A percentile compares a stretch with the other conserved stretches of the same genome.
Conservation (phyloP, 495 filamentous ascomycete species). For the Annulohypoxylon stygium region DNA sequence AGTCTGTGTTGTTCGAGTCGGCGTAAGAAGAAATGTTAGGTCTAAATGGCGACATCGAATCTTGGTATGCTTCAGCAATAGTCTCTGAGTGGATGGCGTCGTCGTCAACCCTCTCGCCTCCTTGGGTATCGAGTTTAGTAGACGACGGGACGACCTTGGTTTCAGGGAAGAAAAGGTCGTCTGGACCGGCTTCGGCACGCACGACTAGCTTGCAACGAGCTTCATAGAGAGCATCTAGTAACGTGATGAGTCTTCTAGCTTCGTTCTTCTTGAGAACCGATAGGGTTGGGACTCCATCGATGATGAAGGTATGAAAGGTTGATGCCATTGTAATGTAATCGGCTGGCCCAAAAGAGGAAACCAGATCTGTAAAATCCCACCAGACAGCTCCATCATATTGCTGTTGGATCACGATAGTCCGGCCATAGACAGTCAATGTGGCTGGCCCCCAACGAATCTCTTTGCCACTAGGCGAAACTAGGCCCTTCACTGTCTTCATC, state of each 20-base stretch:
- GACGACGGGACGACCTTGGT: slow-evolving; percentile 24
- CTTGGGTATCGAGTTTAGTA: slow-evolving; percentile 11
- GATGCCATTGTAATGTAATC: slow-evolving; percentile 80
- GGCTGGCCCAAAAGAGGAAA: slow-evolving; percentile 71
- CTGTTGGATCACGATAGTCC: slow-evolving; percentile 65
- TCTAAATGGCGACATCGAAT: slow-evolving; percentile 75
- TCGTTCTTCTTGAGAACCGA: slow-evolving; percentile 74
- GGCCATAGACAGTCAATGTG: slow-evolving; percentile 70
- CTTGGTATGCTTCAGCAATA: slow-evolving; percentile 77
- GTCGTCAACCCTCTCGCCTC: slow-evolving; percentile 47
- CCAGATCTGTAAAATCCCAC: slow-evolving; percentile 73
- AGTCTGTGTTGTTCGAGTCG: slow-evolving; percentile 54
- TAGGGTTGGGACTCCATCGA: slow-evolving; percentile 70
- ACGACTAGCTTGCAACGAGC: slow-evolving; percentile 74
- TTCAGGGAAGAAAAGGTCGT: slow-evolving; percentile 79
- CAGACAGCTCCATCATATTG: slow-evolving; percentile 61
- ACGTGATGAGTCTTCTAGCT: slow-evolving; percentile 76
- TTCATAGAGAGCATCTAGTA: slow-evolving; percentile 79
- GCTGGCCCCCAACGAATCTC: slow-evolving; percentile 60
- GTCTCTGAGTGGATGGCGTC: slow-evolving; percentile 76
- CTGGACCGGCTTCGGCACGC: slow-evolving; percentile 68
- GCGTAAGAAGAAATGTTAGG: slow-evolving; percentile 75
- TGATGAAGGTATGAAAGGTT: slow-evolving; percentile 75
- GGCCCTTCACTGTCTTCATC: slow-evolving; percentile 22
- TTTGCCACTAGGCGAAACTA: slow-evolving; percentile 13